Conservation (phyloP, 257 asterid species). For the Salvia hispanica region DNA sequence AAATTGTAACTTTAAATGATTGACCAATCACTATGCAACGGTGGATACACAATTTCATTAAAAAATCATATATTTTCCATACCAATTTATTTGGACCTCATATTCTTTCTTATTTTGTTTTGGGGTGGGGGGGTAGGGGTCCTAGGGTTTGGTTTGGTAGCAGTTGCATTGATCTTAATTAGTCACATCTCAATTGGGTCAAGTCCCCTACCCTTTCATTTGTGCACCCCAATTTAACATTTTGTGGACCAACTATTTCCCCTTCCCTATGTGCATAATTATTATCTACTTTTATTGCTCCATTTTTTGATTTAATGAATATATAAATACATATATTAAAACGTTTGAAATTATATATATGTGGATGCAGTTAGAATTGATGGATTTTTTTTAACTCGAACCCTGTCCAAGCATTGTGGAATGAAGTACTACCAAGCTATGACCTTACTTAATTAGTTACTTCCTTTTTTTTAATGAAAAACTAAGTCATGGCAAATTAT, state of each 20-base stretch:
- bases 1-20: constrained; percentile 4
- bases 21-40: constrained; percentile 20
- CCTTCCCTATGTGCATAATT: constrained; percentile 15
- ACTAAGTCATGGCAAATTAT: too few relatives aligned
- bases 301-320: too few relatives aligned
- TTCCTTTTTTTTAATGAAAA: too few relatives aligned
- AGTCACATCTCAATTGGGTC: constrained; percentile 46
- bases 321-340: too few relatives aligned
- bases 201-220: constrained; percentile 10
- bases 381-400: not conserved
- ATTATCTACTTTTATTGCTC: not conserved
- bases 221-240: constrained; percentile 12
- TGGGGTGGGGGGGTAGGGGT: constrained; percentile 17
- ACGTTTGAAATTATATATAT: not conserved
- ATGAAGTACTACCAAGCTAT: too few relatives aligned
- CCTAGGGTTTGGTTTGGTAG: constrained; percentile 26
- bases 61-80: not conserved
- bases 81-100: not conserved
- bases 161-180: constrained; percentile 44
- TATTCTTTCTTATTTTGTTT: not conserved
- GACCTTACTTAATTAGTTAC: not conserved
- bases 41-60: constrained; percentile 2
- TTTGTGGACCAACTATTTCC: constrained; percentile 31
- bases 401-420: constrained; percentile 1
- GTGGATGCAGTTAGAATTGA: not conserved